These are phyloP conservation scores for Suillus lakei DNA, from an alignment of 768 basidiomycete genomes.

Conservation along the genomic window DNA sequence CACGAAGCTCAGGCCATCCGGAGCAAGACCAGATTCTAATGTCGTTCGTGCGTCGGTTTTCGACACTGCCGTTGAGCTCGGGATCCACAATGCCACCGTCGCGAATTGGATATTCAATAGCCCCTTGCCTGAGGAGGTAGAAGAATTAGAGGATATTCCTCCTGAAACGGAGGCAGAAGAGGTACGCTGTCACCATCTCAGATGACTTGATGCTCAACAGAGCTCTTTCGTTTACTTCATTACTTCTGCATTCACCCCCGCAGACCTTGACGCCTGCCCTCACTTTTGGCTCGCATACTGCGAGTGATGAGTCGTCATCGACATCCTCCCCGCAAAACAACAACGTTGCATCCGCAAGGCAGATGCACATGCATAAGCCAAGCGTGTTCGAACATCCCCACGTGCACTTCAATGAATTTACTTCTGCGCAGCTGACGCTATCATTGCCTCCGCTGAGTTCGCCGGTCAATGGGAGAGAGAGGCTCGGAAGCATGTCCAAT, in stretches of 20 bases:
- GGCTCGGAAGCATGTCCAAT: neutral
- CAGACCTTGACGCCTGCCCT: constrained; percentile 38
- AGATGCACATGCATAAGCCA: constrained; percentile 31
- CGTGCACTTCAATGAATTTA: constrained; percentile 36
- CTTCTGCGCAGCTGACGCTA: constrained; percentile 33
- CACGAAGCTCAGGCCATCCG: constrained; percentile 17
- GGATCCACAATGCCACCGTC: constrained; percentile 61
- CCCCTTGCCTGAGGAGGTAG: constrained; percentile 59
- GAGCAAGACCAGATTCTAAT: constrained; percentile 53
- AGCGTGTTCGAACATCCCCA: constrained; percentile 34
- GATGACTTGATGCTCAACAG: neutral
- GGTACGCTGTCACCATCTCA: constrained; percentile 28
- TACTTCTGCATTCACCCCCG: constrained; percentile 12
- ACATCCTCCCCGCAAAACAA: constrained; percentile 33
- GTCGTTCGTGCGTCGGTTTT: constrained; percentile 73
- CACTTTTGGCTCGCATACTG: constrained; percentile 45
- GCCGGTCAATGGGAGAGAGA: neutral
- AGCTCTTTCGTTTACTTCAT: neutral
- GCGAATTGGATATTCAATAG: constrained; percentile 78
- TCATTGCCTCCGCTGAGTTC: constrained; percentile 26
- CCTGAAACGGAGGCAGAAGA: constrained; percentile 27
- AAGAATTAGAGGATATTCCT: constrained; percentile 37
- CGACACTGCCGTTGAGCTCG: constrained; percentile 72
- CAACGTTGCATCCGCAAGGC: constrained; percentile 22
- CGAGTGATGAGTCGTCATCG: constrained; percentile 47